phyloP scores from a whole-genome alignment of 2,329 filamentous ascomycete genomes.

The Claviceps monticola region DNA sequence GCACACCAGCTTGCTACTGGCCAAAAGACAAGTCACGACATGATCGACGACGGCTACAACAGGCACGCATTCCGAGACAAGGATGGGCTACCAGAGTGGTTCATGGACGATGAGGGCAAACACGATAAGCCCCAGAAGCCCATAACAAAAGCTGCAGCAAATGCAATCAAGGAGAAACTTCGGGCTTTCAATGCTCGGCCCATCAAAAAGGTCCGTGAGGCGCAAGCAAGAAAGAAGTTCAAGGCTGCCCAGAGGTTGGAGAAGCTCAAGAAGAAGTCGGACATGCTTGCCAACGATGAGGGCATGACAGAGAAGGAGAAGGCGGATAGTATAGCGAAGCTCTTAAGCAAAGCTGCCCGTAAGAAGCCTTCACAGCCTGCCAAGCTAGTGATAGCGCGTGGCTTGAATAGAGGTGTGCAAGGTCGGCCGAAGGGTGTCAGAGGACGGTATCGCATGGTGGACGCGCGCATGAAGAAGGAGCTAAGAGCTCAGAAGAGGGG shows the following conservation, averaged over 20 bases:
- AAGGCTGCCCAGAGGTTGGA: constrained; percentile 83
- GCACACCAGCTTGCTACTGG: constrained; percentile 85
- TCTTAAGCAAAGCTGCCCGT: constrained; percentile 70
- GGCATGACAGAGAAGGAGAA: constrained; percentile 95
- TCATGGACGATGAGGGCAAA: constrained; percentile 76
- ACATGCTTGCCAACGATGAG: constrained; percentile 75
- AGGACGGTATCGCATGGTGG: constrained; percentile 95
- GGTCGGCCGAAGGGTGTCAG: constrained; percentile 85
- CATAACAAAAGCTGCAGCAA: constrained; percentile 79
- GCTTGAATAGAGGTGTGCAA: constrained; percentile 70
- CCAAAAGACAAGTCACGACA: constrained; percentile 62
- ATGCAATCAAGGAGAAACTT: constrained; percentile 87
- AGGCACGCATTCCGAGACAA: constrained; percentile 80
- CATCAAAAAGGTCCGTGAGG: constrained; percentile 98
- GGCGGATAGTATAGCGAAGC: constrained; percentile 64
- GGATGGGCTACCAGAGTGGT: constrained; percentile 94
- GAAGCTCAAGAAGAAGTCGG: constrained; percentile 96
- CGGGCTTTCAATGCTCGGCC: constrained; percentile 87
- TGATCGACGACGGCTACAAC: constrained; percentile 88
- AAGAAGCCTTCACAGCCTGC: constrained; percentile 76
- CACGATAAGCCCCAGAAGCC: constrained; percentile 79
- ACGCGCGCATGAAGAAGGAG: constrained; percentile 93
- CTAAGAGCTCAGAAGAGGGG: constrained; percentile 70
- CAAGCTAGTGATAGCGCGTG: constrained; percentile 78
- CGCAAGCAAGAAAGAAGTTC: constrained; percentile 92